These are phyloP conservation scores for Lentinus brumalis DNA, from an alignment of 768 basidiomycete genomes.

Conservation along the genomic window DNA sequence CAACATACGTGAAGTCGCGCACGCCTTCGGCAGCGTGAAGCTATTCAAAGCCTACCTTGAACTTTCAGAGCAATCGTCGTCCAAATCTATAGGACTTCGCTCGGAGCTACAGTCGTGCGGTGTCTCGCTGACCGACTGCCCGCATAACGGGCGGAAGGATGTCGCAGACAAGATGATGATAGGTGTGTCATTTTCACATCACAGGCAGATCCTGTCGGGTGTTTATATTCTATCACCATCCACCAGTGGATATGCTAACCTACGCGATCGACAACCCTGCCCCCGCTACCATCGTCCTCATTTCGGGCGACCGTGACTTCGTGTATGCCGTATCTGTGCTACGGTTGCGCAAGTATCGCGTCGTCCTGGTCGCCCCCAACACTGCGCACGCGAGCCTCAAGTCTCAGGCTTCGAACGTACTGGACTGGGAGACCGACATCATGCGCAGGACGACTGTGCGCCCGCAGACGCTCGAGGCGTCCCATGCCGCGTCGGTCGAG, in stretches of 20 bases:
- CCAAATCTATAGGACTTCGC: conserved; percentile 39
- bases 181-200: conserved; percentile 34
- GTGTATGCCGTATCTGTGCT: conserved; percentile 53
- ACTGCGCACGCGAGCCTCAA: conserved; percentile 48
- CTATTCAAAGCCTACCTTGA: conserved; percentile 61
- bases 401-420: conserved; percentile 52
- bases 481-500: conserved; percentile 8
- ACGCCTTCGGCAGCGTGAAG: conserved; percentile 48
- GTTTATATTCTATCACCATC: neutral
- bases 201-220: conserved; percentile 21
- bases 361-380: conserved; percentile 35
- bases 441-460: conserved; percentile 26
- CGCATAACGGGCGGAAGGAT: conserved; percentile 34
- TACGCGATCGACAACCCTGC: conserved; percentile 62
- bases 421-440: conserved; percentile 55
- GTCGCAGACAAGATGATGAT: conserved; percentile 56
- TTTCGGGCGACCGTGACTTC: conserved; percentile 71
- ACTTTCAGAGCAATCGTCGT: conserved; percentile 41
- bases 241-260: conserved; percentile 64
- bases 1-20: conserved; percentile 48
- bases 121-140: conserved; percentile 41
- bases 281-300: conserved; percentile 58
- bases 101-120: conserved; percentile 53
- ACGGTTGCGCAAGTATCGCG: conserved; percentile 23
- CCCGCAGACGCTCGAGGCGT: conserved; percentile 2